Evolutionary conservation across 2,329 filamentous ascomycete genomes (phyloP).

Genomic region (Xylariaceae sp.): DNA sequence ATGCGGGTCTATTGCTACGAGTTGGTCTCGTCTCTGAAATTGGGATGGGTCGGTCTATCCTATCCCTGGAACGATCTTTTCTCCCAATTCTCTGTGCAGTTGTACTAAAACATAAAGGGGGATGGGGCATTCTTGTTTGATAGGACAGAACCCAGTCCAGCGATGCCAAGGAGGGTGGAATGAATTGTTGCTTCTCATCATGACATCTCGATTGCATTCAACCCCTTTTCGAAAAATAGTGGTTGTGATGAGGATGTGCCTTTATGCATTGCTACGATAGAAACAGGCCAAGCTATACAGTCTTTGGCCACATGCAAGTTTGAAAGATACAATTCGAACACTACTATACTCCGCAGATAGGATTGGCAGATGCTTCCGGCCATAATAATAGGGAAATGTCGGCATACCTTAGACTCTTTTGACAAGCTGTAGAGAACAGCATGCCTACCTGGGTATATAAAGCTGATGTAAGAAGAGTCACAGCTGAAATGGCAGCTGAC

Average conservation of each 20-base stretch:
- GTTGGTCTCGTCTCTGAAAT: constrained; percentile 10
- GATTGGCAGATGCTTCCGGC: no score
- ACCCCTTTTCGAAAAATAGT: not conserved
- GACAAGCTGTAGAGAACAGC: no score
- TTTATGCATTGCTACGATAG: not conserved
- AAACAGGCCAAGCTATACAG: not conserved
- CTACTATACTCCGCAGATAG: no score
- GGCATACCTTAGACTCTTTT: no score
- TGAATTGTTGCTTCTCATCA: no score
- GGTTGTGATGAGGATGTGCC: not conserved
- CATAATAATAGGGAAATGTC: no score
- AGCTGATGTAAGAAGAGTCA: not conserved
- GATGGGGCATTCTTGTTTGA: not conserved
- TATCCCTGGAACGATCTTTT: no score
- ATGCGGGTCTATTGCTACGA: constrained; percentile 11
- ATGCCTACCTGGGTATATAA: no score
- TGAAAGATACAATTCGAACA: not conserved
- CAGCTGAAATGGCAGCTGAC: not conserved
- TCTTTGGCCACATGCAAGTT: not conserved
- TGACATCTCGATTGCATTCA: not conserved
- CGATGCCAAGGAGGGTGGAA: not conserved
- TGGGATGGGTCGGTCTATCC: constrained; percentile 15
- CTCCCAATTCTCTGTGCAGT: no score
- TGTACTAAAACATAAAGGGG: not conserved
- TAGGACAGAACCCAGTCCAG: not conserved